Evolutionary conservation across 148 eudicot species (phyloP).

Genomic region (Vaccinium myrtillus): DNA sequence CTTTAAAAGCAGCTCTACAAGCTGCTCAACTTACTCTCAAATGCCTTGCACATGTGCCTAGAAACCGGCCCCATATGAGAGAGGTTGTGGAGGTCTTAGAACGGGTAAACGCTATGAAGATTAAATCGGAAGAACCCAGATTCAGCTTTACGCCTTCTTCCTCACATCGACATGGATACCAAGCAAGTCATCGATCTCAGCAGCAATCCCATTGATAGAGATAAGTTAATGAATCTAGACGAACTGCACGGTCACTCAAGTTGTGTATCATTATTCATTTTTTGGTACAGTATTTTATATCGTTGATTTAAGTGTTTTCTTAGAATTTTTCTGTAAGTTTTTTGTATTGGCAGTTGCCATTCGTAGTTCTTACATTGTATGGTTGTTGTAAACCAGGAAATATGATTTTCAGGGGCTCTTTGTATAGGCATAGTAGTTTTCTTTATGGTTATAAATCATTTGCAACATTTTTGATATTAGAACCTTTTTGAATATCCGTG

Average conservation of each 20-base stretch:
- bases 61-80: slow-evolving; percentile 19
- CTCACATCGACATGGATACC: background rate
- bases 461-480: too few species aligned
- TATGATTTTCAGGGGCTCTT: background rate
- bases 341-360: background rate
- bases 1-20: slow-evolving; percentile 5
- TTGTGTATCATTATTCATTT: background rate
- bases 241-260: background rate
- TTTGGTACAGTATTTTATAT: background rate
- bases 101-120: slow-evolving; percentile 7
- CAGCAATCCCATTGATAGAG: background rate
- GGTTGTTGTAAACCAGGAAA: slow-evolving; percentile 7
- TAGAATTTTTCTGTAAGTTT: background rate
- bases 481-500: too few species aligned
- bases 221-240: slow-evolving; percentile 1
- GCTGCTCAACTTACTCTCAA: slow-evolving; percentile 18
- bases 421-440: too few species aligned
- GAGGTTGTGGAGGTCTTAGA: slow-evolving; percentile 22
- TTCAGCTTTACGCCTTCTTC: background rate
- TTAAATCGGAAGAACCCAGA: background rate
- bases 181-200: background rate
- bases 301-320: background rate
- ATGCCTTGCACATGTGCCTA: slow-evolving; percentile 13
- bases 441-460: too few species aligned
- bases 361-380: background rate